Conservation (phyloP, 129 eudicot genomes). For the Gnaphalium uliginosum region DNA sequence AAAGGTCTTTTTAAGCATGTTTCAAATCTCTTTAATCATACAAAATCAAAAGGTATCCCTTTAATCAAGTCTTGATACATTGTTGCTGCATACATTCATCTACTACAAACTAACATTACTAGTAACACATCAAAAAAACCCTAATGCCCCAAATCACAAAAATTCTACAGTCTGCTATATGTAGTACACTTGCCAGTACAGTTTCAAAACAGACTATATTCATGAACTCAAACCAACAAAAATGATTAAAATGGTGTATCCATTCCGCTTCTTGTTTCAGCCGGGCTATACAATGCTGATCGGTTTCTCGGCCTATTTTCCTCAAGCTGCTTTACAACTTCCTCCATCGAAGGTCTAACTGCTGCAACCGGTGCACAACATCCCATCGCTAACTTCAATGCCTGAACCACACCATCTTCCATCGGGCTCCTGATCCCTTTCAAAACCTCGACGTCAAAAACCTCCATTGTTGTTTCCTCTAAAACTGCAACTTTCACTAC, state of each 20-base stretch:
- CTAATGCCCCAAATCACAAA: not conserved
- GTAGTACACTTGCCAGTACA: not conserved
- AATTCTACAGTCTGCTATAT: not conserved
- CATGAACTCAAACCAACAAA: too few relatives aligned
- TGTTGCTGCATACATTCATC: not conserved
- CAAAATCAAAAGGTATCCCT: not conserved
- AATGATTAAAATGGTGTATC: constrained; percentile 75
- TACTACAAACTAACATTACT: not conserved
- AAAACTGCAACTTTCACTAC: constrained; percentile 89
- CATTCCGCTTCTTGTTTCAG: constrained; percentile 85
- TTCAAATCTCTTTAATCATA: not conserved
- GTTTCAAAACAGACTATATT: not conserved
- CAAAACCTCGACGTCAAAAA: constrained; percentile 79
- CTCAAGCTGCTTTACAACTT: constrained; percentile 91
- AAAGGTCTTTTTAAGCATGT: not conserved
- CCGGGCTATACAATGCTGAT: constrained; percentile 94
- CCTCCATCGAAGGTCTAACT: constrained; percentile 89
- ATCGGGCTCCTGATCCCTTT: constrained; percentile 90
- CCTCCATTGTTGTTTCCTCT: constrained; percentile 98
- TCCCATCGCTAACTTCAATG: constrained; percentile 95
- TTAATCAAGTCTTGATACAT: not conserved
- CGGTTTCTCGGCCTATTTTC: constrained; percentile 92
- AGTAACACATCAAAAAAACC: not conserved
- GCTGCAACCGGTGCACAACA: constrained; percentile 97
- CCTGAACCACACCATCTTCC: constrained; percentile 97